A percentile compares a stretch with the other conserved stretches of the same genome.
Evolutionary conservation across 2,329 filamentous ascomycete species (phyloP).

Genomic region (Trichoderma atrobrunneum): DNA sequence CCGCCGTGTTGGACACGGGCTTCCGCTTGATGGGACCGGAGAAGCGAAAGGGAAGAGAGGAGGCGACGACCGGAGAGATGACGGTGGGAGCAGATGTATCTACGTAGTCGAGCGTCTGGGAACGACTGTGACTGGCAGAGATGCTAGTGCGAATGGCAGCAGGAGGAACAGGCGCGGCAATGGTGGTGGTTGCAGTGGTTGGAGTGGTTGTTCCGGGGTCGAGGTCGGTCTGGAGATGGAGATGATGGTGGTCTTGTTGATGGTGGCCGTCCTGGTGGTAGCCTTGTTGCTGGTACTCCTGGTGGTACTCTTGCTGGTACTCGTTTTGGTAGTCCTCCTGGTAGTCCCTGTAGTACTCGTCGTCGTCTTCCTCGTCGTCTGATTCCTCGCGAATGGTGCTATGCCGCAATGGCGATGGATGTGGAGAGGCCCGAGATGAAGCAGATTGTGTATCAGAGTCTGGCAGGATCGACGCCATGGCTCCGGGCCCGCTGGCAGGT

Average conservation of each 20-base stretch:
- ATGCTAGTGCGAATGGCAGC: slow-evolving; percentile 2
- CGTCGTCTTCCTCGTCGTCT: not conserved
- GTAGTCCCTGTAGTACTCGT: slow-evolving; percentile 12
- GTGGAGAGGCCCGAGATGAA: slow-evolving; percentile 34
- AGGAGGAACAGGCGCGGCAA: slow-evolving; percentile 19
- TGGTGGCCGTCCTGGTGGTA: not conserved
- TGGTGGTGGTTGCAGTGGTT: not conserved
- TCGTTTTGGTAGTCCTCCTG: not conserved
- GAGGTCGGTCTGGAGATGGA: not conserved
- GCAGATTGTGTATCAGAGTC: slow-evolving; percentile 40
- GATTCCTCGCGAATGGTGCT: not conserved
- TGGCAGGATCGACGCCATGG: slow-evolving; percentile 22
- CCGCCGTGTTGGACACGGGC: slow-evolving; percentile 55
- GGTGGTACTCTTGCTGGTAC: not conserved
- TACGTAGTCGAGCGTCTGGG: slow-evolving; percentile 26
- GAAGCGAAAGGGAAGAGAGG: slow-evolving; percentile 23
- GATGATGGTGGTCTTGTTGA: not conserved
- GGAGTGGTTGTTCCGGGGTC: not conserved
- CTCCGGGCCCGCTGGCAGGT: slow-evolving; percentile 17
- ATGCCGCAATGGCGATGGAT: slow-evolving; percentile 15
- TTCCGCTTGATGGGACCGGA: slow-evolving; percentile 53
- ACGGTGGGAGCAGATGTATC: slow-evolving; percentile 22
- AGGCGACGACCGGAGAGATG: slow-evolving; percentile 18
- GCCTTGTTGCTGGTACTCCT: not conserved
- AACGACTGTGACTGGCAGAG: slow-evolving; percentile 24